Percentiles rank a stretch among this genome's conserved stretches.
Conservation (phyloP, 805 yeast genomes). For the Priceomyces medius region DNA sequence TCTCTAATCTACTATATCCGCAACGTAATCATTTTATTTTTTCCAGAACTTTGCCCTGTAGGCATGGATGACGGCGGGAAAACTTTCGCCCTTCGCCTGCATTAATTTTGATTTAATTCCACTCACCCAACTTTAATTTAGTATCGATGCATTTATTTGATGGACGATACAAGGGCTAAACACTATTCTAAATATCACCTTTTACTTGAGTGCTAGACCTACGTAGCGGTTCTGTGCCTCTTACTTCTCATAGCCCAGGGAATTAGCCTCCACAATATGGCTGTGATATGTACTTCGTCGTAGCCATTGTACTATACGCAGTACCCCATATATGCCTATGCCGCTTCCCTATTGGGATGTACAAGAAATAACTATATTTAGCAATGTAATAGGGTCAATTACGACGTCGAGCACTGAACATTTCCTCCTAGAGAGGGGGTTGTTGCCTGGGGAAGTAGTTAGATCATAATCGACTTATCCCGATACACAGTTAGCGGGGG, state of each 20-base stretch:
- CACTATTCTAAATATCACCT: too few species aligned
- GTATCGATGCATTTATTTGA: too few species aligned
- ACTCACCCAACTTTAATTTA: too few species aligned
- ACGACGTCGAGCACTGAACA: conserved; percentile 1
- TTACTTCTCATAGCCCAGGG: not conserved
- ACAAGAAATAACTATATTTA: conserved; percentile 2
- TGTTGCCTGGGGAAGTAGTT: conserved; percentile 3
- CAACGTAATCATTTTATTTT: too few species aligned
- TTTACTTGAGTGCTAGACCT: too few species aligned
- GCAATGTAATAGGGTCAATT: conserved; percentile 2
- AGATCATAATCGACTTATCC: not conserved
- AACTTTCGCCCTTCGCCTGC: too few species aligned
- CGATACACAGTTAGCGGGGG: not conserved
- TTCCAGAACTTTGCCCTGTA: too few species aligned
- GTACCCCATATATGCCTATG: not conserved
- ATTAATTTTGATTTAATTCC: too few species aligned
- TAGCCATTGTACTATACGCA: not conserved
- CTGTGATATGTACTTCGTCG: not conserved
- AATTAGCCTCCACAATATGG: not conserved
- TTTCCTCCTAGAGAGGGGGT: conserved; percentile 1
- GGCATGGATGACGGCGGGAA: too few species aligned
- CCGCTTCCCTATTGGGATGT: not conserved
- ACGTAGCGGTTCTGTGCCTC: not conserved
- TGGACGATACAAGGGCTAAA: too few species aligned
- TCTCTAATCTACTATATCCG: too few species aligned